These are phyloP conservation scores for Exophiala spinifera DNA, from an alignment of 2,329 filamentous ascomycete species.

Conservation along the genomic window DNA sequence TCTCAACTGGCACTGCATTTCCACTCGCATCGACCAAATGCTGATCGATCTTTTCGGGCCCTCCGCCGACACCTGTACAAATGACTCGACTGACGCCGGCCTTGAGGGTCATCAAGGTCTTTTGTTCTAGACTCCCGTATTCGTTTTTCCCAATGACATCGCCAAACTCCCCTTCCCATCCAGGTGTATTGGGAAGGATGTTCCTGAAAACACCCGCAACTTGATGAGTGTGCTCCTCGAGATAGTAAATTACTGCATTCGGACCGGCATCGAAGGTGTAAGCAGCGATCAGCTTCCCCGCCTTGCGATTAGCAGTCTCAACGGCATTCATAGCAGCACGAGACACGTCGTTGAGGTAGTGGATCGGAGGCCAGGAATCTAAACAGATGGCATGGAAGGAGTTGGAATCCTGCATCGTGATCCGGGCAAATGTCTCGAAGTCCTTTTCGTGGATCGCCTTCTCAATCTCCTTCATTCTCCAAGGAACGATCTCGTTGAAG, in stretches of 20 bases:
- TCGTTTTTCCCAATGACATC: conserved; percentile 50
- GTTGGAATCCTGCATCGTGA: conserved; percentile 97
- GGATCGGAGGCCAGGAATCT: conserved; percentile 95
- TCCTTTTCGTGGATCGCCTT: conserved; percentile 72
- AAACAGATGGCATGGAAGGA: conserved; percentile 93
- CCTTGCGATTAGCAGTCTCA: conserved; percentile 78
- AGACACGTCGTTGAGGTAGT: conserved; percentile 95
- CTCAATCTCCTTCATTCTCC: conserved; percentile 81
- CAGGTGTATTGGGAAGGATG: conserved; percentile 57
- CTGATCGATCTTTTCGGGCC: conserved; percentile 75
- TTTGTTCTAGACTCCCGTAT: conserved; percentile 60
- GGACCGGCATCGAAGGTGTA: conserved; percentile 98
- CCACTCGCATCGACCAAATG: conserved; percentile 70
- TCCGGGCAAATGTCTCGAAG: conserved; percentile 80
- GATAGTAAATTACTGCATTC: conserved; percentile 95
- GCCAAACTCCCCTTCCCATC: conserved; percentile 57
- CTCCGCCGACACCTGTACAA: conserved; percentile 85
- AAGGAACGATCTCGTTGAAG: conserved; percentile 72
- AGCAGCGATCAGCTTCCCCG: conserved; percentile 76
- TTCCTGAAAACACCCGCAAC: conserved; percentile 77
- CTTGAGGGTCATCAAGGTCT: conserved; percentile 59
- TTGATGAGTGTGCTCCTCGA: conserved; percentile 68
- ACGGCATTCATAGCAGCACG: conserved; percentile 83
- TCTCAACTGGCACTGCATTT: conserved; percentile 9
- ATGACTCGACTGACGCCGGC: conserved; percentile 86